Evolutionary conservation across 495 filamentous ascomycete genomes (phyloP), one percentile per base, ranked within the genome.

Genomic region (Trypethelium eluteriae): DNA sequence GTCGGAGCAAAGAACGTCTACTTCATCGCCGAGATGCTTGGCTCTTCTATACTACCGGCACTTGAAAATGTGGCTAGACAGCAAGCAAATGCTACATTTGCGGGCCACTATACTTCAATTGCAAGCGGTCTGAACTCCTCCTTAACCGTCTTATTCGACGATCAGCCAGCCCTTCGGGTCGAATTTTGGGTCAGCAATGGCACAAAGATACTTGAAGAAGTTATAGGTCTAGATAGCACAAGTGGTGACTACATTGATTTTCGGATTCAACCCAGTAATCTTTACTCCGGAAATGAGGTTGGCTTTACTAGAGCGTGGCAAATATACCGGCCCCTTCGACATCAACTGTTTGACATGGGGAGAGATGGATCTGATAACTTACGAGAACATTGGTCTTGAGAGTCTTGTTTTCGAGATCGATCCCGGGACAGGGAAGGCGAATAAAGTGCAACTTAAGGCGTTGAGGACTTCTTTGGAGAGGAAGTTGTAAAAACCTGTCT

Each of bases 121-220:
- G 64, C 66, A 35, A 46, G 16, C 25, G 66, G 62, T 59, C 12
- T 67, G 7, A 70, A 71, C 46, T 72, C 70, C 25, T 67, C 74
- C 0, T 70, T 84, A 12, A 67, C 71, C 0, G 57, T 84, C 16
- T 71, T 66, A 1, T 78, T 74, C 35, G 77, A 82, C 62, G 47
- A 34, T 0, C 67, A 78, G 4, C 80, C 82, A 0, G 83, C 81
- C 0, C 65, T 85, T 6, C 78, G 77, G 0, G 71, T 85, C 35
- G 73, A 79, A 25, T 67, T 65, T 5, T 83, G 82, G 77, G 62
- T 80, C 1, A 81, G 77, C 69, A 83, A 84, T 64, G 78, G 81
- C 10, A 80, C 78, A 3, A 75, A 85, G 65, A 71, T 70, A 9
- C 62, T 76, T 35, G 73, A 72, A 71, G 79, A 59, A 69, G 71